phyloP scores from a whole-genome alignment of 345 rosid genomes.

The Eucalyptus regnans region DNA sequence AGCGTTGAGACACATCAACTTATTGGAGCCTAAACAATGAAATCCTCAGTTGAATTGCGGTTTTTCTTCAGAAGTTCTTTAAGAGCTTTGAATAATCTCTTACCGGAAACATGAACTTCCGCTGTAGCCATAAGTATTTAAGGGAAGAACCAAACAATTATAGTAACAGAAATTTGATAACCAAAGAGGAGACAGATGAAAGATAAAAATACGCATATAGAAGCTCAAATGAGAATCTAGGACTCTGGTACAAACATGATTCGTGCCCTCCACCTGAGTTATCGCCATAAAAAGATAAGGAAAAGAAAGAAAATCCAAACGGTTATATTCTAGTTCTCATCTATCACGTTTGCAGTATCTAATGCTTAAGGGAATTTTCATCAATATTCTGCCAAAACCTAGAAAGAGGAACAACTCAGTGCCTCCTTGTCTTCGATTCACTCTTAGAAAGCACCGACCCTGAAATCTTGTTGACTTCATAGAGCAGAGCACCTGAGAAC shows the following conservation, averaged over 20 bases:
- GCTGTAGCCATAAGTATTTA: neutral
- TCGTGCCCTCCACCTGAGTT: neutral
- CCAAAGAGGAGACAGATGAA: neutral
- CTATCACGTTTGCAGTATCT: neutral
- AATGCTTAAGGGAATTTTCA: neutral
- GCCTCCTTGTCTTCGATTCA: slow-evolving; percentile 55
- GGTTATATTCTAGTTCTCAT: neutral
- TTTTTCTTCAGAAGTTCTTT: neutral
- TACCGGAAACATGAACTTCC: neutral
- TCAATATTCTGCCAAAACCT: neutral
- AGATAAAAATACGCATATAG: neutral
- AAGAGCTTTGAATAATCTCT: neutral
- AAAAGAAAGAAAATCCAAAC: neutral
- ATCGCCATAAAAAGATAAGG: neutral
- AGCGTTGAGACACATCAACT: neutral
- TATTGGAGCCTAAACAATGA: neutral
- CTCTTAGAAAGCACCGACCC: slow-evolving; percentile 25
- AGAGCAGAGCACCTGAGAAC: slow-evolving; percentile 63
- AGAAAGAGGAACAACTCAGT: slow-evolving; percentile 4
- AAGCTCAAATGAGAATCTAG: neutral
- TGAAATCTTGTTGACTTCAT: slow-evolving; percentile 72
- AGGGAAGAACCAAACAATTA: neutral
- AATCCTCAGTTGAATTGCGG: neutral
- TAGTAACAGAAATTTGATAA: neutral
- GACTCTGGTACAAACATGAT: neutral